Evolutionary conservation across 129 eudicot genomes (phyloP).

Genomic region (Escallonia herrerae): DNA sequence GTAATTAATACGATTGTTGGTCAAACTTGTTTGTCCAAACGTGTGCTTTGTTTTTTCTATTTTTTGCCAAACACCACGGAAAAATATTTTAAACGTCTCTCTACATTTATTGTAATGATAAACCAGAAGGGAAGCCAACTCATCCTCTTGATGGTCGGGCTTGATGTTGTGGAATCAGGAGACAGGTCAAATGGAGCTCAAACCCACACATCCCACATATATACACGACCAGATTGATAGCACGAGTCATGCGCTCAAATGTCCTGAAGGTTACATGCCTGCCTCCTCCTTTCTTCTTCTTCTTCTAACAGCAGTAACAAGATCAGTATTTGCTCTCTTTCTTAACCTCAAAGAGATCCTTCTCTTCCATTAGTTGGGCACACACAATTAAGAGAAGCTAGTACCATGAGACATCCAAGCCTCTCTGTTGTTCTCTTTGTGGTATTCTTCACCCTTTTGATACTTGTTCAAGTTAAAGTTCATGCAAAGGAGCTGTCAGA

Average conservation of each 20-base stretch:
- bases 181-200: slow-evolving; percentile 57
- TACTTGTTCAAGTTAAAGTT: slow-evolving; percentile 23
- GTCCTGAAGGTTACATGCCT: not conserved
- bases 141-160: slow-evolving; percentile 45
- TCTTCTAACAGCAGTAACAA: not conserved
- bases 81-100: no score
- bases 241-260: not conserved
- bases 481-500: slow-evolving; percentile 4
- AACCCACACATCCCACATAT: slow-evolving; percentile 15
- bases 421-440: slow-evolving; percentile 19
- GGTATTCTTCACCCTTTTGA: slow-evolving; percentile 16
- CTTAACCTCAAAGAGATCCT: no score
- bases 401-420: slow-evolving; percentile 24
- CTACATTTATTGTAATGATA: not conserved
- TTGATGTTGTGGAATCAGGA: slow-evolving; percentile 46
- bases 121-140: slow-evolving; percentile 8
- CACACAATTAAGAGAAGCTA: not conserved
- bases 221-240: not conserved
- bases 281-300: not conserved
- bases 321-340: no score
- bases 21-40: no score
- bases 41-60: no score
- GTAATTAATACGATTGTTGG: no score
- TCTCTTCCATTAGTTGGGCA: no score
- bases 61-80: no score